Conservation (phyloP, 352 stramenopile genomes). For the Hyaloperonospora brassicae region DNA sequence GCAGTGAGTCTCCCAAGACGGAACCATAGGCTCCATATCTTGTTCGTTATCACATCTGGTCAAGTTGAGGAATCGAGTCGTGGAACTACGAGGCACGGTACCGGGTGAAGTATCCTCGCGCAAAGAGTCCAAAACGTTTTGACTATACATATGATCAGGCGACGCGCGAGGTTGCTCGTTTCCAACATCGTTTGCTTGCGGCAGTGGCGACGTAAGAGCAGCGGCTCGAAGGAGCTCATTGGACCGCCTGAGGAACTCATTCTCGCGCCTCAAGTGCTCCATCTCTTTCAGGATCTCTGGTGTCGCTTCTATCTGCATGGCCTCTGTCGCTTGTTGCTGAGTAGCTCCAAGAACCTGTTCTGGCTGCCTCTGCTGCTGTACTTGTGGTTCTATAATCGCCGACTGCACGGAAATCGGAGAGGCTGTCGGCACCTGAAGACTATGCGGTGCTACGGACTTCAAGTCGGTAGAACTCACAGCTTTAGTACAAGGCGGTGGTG, state of each 20-base stretch:
- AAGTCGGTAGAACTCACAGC: not conserved
- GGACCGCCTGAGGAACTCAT: constrained; percentile 50
- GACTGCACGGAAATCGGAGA: constrained; percentile 4
- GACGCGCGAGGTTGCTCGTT: not conserved
- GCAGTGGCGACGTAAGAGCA: constrained; percentile 10
- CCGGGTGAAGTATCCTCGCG: not conserved
- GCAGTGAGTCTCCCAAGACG: not conserved
- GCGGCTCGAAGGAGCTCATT: constrained; percentile 54
- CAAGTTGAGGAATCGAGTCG: constrained; percentile 19
- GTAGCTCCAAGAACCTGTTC: not conserved
- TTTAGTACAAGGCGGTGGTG: not conserved
- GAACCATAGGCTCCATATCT: constrained; percentile 9
- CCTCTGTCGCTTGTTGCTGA: constrained; percentile 2
- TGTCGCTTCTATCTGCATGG: constrained; percentile 5
- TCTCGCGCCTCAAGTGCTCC: constrained; percentile 58
- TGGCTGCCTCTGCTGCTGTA: constrained; percentile 1
- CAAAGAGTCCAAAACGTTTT: not conserved
- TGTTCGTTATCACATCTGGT: constrained; percentile 17
- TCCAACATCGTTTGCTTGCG: constrained; percentile 1
- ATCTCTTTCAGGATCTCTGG: constrained; percentile 48
- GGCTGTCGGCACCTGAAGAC: constrained; percentile 1
- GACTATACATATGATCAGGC: no score
- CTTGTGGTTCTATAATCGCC: not conserved
- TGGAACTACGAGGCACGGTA: not conserved
- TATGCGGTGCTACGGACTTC: constrained; percentile 4